These are phyloP conservation scores for Ophiostoma sp. DNA, from an alignment of 2,329 filamentous ascomycete species.

Conservation along the genomic window DNA sequence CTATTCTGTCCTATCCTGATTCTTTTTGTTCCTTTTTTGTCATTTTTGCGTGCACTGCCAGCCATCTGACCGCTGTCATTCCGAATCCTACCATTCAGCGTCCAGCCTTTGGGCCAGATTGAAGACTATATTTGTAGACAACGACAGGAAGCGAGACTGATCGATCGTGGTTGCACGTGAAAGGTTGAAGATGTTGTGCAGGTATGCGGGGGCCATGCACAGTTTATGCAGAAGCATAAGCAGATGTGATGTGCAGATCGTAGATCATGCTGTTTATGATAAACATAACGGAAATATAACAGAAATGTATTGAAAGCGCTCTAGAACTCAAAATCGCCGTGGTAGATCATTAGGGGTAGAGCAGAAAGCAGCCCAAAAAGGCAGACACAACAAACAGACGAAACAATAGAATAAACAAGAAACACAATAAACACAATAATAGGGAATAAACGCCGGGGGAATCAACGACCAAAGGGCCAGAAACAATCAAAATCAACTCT, in stretches of 20 bases:
- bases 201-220: neutral
- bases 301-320: neutral
- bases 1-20: neutral
- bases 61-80: neutral
- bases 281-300: neutral
- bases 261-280: neutral
- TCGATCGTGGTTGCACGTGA: neutral
- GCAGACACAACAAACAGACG: neutral
- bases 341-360: neutral
- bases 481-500: neutral
- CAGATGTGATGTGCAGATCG: neutral
- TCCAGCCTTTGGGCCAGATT: too few species aligned
- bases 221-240: neutral
- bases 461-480: neutral
- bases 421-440: too few species aligned
- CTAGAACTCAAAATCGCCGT: neutral
- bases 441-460: constrained; percentile 2
- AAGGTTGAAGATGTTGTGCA: neutral
- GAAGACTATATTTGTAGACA: too few species aligned
- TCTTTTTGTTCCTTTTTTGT: neutral
- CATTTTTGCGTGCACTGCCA: neutral
- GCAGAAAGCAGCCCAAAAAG: neutral
- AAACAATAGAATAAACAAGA: neutral
- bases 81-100: neutral
- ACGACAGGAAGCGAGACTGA: neutral